Conservation (phyloP, 495 filamentous ascomycete genomes). For the Aspergillus kassunensis region DNA sequence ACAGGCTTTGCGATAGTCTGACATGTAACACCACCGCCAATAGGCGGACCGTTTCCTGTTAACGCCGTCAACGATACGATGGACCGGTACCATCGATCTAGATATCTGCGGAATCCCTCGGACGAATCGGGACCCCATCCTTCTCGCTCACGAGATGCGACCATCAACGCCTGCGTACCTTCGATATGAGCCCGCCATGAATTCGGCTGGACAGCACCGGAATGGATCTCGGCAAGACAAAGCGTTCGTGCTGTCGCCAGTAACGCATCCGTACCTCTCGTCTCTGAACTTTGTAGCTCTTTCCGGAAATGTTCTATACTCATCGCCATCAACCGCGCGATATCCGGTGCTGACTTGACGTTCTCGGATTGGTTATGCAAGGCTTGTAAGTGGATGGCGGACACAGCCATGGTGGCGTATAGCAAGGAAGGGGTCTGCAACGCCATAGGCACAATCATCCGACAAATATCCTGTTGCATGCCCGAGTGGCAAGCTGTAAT, state of each 20-base stretch:
- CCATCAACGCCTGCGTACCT: conserved; percentile 43
- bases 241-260: conserved; percentile 46
- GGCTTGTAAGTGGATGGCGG: conserved; percentile 44
- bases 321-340: conserved; percentile 41
- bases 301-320: conserved; percentile 45
- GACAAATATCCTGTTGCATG: conserved; percentile 46
- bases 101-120: conserved; percentile 39
- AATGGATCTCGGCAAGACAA: conserved; percentile 47
- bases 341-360: conserved; percentile 42
- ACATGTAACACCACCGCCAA: conserved; percentile 29
- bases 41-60: conserved; percentile 44
- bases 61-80: conserved; percentile 45
- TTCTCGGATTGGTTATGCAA: conserved; percentile 40
- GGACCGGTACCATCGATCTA: conserved; percentile 45
- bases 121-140: conserved; percentile 28
- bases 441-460: conserved; percentile 46
- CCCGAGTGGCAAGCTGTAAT: conserved; percentile 43
- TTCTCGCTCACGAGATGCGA: conserved; percentile 22
- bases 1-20: conserved; percentile 17
- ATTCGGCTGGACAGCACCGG: conserved; percentile 43
- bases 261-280: conserved; percentile 38
- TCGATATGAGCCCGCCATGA: conserved; percentile 47
- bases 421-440: conserved; percentile 44
- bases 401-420: conserved; percentile 45
- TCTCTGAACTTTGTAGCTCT: conserved; percentile 37